A percentile compares a stretch with the other conserved stretches of the same genome.
These are phyloP conservation scores for Amylostereum areolatum DNA, from an alignment of 1,284 basidiomycete genomes.

Conservation along the genomic window DNA sequence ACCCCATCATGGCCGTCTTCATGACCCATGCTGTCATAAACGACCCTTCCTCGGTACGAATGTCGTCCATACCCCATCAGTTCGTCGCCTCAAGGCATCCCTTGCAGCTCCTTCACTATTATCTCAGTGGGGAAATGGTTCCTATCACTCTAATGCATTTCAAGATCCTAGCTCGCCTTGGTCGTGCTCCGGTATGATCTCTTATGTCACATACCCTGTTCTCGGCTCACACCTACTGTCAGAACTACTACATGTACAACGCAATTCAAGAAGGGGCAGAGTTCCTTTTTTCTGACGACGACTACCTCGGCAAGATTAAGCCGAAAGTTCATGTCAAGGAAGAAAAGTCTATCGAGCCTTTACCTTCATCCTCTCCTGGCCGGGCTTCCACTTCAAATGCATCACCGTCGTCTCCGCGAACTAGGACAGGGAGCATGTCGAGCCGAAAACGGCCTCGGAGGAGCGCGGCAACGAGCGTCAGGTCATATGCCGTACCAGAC, in stretches of 20 bases:
- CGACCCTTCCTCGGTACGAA: conserved; percentile 45
- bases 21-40: conserved; percentile 68
- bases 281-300: conserved; percentile 62
- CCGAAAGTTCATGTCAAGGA: conserved; percentile 32
- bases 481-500: conserved; percentile 60
- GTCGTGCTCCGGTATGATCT: conserved; percentile 46
- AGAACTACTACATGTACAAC: conserved; percentile 49
- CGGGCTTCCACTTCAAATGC: conserved; percentile 2
- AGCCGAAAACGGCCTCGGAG: conserved; percentile 53
- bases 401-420: conserved; percentile 2
- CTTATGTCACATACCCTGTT: not conserved
- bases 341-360: conserved; percentile 14
- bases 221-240: conserved; percentile 3
- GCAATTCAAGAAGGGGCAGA: conserved; percentile 58
- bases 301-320: conserved; percentile 42
- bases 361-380: conserved; percentile 4
- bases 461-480: conserved; percentile 40
- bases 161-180: conserved; percentile 59
- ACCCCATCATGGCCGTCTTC: conserved; percentile 56
- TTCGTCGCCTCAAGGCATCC: not conserved
- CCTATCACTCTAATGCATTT: conserved; percentile 73
- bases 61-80: conserved; percentile 2
- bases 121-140: conserved; percentile 33
- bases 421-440: not conserved
- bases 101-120: conserved; percentile 41